Conservation (phyloP, 176 grass and related monocot species). For the Saccharum officinarum region DNA sequence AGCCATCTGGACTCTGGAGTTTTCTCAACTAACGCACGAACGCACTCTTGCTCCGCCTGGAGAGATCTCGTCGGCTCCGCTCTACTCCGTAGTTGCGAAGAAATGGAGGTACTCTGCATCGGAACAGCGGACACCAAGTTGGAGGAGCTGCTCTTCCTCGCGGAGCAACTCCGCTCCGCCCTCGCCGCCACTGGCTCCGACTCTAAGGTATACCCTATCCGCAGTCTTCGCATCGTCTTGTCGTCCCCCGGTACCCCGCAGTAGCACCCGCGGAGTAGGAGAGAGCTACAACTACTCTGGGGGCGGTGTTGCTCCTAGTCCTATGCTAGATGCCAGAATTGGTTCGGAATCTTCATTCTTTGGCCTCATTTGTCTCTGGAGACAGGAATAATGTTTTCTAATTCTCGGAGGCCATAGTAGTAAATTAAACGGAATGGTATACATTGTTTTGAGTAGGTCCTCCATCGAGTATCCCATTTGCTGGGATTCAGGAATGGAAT, state of each 20-base stretch:
- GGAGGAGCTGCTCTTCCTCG: constrained; percentile 89
- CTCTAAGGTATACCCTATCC: constrained; percentile 5
- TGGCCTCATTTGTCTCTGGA: background rate
- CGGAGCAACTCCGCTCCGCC: constrained; percentile 49
- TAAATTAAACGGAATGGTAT: background rate
- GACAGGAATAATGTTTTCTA: background rate
- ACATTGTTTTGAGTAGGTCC: background rate
- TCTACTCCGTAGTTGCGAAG: background rate
- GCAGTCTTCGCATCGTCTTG: background rate
- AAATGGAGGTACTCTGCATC: constrained; percentile 77
- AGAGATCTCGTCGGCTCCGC: constrained; percentile 23
- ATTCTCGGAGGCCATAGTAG: background rate
- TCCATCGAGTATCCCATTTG: background rate
- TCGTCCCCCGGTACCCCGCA: no score
- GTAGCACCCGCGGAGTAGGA: background rate
- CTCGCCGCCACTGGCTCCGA: constrained; percentile 30
- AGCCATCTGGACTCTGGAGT: no score
- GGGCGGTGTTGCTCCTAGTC: background rate
- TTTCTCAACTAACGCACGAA: no score
- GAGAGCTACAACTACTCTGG: background rate
- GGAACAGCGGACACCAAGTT: constrained; percentile 91
- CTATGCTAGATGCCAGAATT: background rate
- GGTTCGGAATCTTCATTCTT: background rate
- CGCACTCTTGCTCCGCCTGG: background rate
- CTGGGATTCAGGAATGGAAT: background rate